Evolutionary conservation across 768 basidiomycete species (phyloP).

Genomic region (Thelephora aurantiotincta): DNA sequence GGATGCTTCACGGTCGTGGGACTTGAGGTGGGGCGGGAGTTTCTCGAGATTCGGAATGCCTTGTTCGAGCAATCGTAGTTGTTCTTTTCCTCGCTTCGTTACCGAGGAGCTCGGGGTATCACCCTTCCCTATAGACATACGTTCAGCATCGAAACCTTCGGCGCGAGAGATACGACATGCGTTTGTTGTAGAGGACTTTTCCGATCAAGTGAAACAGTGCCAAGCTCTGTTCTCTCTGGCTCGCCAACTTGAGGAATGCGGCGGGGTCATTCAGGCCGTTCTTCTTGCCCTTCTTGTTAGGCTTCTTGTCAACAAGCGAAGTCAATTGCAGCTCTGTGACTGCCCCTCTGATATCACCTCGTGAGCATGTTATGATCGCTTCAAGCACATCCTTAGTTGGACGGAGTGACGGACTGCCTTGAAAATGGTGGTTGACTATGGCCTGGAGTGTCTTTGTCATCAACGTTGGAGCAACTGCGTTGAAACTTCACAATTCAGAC

Average conservation of each 20-base stretch:
- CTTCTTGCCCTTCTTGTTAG: constrained; percentile 19
- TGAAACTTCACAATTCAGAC: constrained; percentile 44
- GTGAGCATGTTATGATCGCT: constrained; percentile 60
- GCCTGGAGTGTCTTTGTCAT: constrained; percentile 65
- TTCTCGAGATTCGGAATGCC: constrained; percentile 37
- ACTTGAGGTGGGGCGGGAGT: constrained; percentile 43
- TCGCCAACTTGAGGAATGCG: constrained; percentile 54
- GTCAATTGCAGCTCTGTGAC: constrained; percentile 89
- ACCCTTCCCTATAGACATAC: constrained; percentile 43
- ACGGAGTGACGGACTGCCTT: constrained; percentile 10
- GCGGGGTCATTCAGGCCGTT: not conserved
- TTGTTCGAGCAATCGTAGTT: constrained; percentile 42
- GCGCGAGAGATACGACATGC: constrained; percentile 23
- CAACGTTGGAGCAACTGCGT: constrained; percentile 81
- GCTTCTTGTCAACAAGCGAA: constrained; percentile 31
- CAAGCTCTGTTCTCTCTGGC: constrained; percentile 74
- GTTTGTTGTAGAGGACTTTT: constrained; percentile 90
- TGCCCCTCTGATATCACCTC: constrained; percentile 88
- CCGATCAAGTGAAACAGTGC: constrained; percentile 88
- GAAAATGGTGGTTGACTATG: constrained; percentile 35
- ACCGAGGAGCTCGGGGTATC: constrained; percentile 47
- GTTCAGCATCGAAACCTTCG: constrained; percentile 1
- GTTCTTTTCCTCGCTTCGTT: constrained; percentile 46
- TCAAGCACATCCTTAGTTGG: constrained; percentile 61
- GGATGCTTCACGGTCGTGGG: constrained; percentile 53